These are phyloP conservation scores for Fusarium oxysporum DNA, from an alignment of 2,329 filamentous ascomycete genomes.

Conservation along the genomic window DNA sequence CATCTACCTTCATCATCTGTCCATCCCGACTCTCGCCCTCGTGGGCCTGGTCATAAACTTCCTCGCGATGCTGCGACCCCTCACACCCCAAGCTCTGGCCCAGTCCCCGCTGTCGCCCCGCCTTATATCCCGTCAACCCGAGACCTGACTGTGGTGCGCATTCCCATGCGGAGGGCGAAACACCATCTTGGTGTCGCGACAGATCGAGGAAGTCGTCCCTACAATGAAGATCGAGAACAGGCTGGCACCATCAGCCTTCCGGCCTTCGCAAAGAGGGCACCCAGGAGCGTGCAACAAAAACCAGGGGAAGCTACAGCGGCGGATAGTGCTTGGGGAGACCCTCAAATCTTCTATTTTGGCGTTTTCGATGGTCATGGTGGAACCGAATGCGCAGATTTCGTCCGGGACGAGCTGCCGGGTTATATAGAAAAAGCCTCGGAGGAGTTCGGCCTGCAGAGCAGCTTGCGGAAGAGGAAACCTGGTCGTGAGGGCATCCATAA, in stretches of 20 bases:
- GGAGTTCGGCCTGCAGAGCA: conserved; percentile 83
- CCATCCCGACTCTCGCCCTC: conserved; percentile 81
- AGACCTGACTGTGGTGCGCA: conserved; percentile 93
- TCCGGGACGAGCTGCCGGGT: conserved; percentile 84
- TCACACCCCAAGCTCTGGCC: conserved; percentile 69
- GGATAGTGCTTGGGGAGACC: conserved; percentile 85
- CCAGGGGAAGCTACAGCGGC: conserved; percentile 74
- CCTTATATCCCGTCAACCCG: conserved; percentile 68
- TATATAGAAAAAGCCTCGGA: conserved; percentile 87
- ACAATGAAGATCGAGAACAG: conserved; percentile 95
- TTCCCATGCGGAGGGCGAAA: conserved; percentile 91
- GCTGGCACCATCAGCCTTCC: conserved; percentile 94
- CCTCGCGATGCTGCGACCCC: conserved; percentile 87
- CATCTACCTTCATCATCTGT: conserved; percentile 93
- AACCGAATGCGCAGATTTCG: conserved; percentile 85
- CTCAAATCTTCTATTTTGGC: conserved; percentile 97
- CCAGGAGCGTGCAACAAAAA: conserved; percentile 69
- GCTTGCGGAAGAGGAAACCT: conserved; percentile 64
- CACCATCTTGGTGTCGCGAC: conserved; percentile 91
- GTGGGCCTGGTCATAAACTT: conserved; percentile 82
- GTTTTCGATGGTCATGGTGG: conserved; percentile 98
- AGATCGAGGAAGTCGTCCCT: conserved; percentile 82
- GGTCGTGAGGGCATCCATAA: conserved; percentile 41
- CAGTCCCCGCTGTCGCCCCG: conserved; percentile 69
- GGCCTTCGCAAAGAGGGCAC: conserved; percentile 87